Conservation (phyloP, 108 stramenopile species). For the Fragilariopsis cylindrus region DNA sequence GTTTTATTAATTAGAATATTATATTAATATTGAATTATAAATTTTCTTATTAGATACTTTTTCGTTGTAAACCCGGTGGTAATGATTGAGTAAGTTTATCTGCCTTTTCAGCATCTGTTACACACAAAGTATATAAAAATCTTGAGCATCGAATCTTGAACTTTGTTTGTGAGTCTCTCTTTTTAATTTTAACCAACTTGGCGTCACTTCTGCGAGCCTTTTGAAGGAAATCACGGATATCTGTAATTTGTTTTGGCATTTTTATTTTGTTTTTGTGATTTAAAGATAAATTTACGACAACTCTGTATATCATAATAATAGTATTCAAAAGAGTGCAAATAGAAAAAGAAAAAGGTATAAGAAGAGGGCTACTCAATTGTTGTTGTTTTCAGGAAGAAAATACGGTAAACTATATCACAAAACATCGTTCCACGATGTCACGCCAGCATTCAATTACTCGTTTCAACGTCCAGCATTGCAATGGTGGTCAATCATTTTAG, state of each 20-base stretch:
- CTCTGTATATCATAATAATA: too few species aligned
- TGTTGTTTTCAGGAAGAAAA: too few species aligned
- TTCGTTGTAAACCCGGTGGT: slow-evolving; percentile 91
- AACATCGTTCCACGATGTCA: too few species aligned
- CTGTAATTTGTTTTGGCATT: slow-evolving; percentile 95
- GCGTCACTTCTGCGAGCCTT: slow-evolving; percentile 95
- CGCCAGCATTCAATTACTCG: too few species aligned
- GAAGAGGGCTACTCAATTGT: too few species aligned
- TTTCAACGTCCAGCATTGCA: too few species aligned
- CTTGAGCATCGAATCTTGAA: slow-evolving; percentile 99
- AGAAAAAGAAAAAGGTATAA: too few species aligned
- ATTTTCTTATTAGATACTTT: slow-evolving; percentile 73
- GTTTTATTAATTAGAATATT: not conserved
- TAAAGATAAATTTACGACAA: too few species aligned
- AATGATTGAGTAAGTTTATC: slow-evolving; percentile 98
- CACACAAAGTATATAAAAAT: slow-evolving; percentile 94
- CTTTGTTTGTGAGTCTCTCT: slow-evolving; percentile 88
- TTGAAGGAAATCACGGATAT: slow-evolving; percentile 94
- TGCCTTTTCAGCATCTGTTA: slow-evolving; percentile 95
- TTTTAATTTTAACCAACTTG: slow-evolving; percentile 97
- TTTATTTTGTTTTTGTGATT: slow-evolving; percentile 7
- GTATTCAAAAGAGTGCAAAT: too few species aligned
- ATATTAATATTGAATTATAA: not conserved
- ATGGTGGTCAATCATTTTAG: too few species aligned
- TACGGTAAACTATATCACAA: too few species aligned